Evolutionary conservation across 257 asterid species (phyloP).

Genomic region (Coffea eugenioides): DNA sequence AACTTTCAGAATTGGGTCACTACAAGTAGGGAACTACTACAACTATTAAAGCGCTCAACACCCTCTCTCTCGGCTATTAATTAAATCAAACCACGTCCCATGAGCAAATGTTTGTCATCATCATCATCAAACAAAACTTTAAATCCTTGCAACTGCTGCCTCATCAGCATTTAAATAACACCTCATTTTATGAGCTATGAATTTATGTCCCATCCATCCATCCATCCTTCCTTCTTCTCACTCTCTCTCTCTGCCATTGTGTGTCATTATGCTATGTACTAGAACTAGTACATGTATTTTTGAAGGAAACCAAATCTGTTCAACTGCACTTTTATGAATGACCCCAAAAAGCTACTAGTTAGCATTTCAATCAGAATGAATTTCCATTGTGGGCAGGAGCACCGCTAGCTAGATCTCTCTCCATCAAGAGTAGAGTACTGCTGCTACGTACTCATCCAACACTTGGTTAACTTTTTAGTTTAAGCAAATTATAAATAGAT

Average conservation of each 20-base stretch:
- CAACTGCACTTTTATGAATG: constrained; percentile 5
- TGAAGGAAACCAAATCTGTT: constrained; percentile 17
- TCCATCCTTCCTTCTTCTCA: neutral
- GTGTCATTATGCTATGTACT: neutral
- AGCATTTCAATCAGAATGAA: constrained; percentile 4
- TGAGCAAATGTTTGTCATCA: constrained; percentile 18
- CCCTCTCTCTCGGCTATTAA: constrained; percentile 9
- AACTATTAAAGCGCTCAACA: constrained; percentile 26
- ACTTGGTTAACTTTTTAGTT: neutral
- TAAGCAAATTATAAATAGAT: no score
- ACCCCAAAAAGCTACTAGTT: neutral
- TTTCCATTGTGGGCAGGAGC: no score
- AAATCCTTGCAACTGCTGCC: constrained; percentile 28
- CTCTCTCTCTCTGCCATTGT: neutral
- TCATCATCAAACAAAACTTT: constrained; percentile 7
- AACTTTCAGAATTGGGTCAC: constrained; percentile 43
- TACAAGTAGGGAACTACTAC: constrained; percentile 17
- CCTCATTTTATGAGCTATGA: constrained; percentile 37
- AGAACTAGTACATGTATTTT: neutral
- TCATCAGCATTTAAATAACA: constrained; percentile 30
- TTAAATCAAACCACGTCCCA: constrained; percentile 32
- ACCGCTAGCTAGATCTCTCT: no score
- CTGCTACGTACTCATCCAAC: no score
- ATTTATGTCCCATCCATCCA: constrained; percentile 10
- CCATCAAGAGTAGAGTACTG: no score